phyloP scores from a whole-genome alignment of 2,329 filamentous ascomycete genomes.

The Thermothelomyces thermophilus region DNA sequence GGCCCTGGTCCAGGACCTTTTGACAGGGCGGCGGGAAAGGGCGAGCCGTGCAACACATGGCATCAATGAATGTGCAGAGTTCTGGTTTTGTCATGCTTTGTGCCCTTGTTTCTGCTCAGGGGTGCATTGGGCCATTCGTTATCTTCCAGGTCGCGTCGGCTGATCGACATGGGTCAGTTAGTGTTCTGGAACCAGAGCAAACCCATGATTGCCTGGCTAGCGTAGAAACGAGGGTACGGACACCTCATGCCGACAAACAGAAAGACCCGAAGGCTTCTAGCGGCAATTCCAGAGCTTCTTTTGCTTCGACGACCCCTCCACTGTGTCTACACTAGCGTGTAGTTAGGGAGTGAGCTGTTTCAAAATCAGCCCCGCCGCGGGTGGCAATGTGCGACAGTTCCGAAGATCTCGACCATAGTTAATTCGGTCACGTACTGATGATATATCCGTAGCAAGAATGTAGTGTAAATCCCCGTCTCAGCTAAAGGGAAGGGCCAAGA shows the following conservation, averaged over 20 bases:
- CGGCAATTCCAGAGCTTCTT: conserved; percentile 11
- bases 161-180: background rate
- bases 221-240: too few species aligned
- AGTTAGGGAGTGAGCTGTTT: background rate
- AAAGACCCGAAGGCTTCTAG: background rate
- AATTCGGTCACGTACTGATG: too few species aligned
- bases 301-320: conserved; percentile 1
- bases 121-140: too few species aligned
- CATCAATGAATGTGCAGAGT: background rate
- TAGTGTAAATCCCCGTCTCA: too few species aligned
- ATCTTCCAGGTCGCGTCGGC: background rate
- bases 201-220: too few species aligned
- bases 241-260: background rate
- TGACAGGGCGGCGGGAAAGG: too few species aligned
- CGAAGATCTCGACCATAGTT: background rate
- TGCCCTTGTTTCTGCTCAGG: too few species aligned
- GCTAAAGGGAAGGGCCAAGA: too few species aligned
- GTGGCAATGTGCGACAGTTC: conserved; percentile 8
- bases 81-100: background rate
- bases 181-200: too few species aligned
- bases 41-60: background rate
- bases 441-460: too few species aligned
- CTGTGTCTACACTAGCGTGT: too few species aligned
- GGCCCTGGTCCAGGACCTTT: too few species aligned
- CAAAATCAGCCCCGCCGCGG: background rate